These are phyloP conservation scores for Phlyctochytrium planicorne DNA, from an alignment of 192 early-diverging fungal genomes.

Conservation along the genomic window DNA sequence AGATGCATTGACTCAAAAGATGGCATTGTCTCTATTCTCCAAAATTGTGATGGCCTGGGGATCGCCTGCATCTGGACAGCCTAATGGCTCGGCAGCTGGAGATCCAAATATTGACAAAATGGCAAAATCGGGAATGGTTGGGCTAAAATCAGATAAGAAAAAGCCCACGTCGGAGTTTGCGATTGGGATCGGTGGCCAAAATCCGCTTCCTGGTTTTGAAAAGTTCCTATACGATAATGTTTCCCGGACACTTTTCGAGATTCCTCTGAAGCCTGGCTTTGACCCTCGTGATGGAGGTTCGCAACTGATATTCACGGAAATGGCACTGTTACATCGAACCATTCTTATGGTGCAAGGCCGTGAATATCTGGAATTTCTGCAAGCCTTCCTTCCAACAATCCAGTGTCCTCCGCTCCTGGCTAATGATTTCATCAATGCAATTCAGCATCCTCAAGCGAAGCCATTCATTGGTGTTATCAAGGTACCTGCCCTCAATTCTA, in stretches of 20 bases:
- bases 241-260: slow-evolving; percentile 55
- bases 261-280: slow-evolving; percentile 73
- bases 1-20: slow-evolving; percentile 63
- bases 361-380: slow-evolving; percentile 62
- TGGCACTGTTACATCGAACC: slow-evolving; percentile 48
- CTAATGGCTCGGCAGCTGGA: slow-evolving; percentile 5
- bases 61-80: neutral
- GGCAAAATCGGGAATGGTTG: slow-evolving; percentile 4
- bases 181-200: slow-evolving; percentile 14
- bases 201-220: slow-evolving; percentile 58
- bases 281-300: slow-evolving; percentile 74
- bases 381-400: slow-evolving; percentile 61
- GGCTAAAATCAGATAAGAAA: slow-evolving; percentile 20
- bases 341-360: slow-evolving; percentile 56
- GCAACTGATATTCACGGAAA: slow-evolving; percentile 60
- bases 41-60: slow-evolving; percentile 71
- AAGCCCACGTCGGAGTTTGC: slow-evolving; percentile 2
- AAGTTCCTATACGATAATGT: slow-evolving; percentile 76
- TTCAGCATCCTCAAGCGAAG: slow-evolving; percentile 26
- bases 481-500: too few species aligned
- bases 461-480: neutral
- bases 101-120: slow-evolving; percentile 7
- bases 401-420: slow-evolving; percentile 63
- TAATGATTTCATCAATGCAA: slow-evolving; percentile 71
- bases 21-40: slow-evolving; percentile 67